Evolutionary conservation across 1,284 basidiomycete genomes (phyloP).

Genomic region (Earliella scabrosa): DNA sequence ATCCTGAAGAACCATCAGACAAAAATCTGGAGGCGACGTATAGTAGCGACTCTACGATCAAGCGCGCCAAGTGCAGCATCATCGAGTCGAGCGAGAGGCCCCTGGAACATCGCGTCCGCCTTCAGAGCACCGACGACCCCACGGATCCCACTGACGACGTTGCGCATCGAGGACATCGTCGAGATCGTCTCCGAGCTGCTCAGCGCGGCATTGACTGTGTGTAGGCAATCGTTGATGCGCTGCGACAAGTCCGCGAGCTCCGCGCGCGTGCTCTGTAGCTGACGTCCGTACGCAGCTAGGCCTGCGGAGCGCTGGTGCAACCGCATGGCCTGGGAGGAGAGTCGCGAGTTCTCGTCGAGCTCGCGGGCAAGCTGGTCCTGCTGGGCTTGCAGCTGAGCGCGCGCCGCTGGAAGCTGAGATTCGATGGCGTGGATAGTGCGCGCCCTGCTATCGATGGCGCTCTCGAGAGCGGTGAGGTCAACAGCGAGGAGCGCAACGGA

Average conservation of each 20-base stretch:
- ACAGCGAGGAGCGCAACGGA: neutral
- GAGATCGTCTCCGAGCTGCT: slow-evolving; percentile 11
- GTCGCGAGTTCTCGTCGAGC: neutral
- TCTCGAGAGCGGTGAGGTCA: neutral
- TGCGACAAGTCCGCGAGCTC: slow-evolving; percentile 4
- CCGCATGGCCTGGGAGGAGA: too few species aligned
- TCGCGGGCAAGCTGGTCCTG: neutral
- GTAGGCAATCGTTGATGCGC: slow-evolving; percentile 13
- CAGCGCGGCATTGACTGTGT: slow-evolving; percentile 10
- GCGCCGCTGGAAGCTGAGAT: slow-evolving; percentile 1
- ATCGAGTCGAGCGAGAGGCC: slow-evolving; percentile 10
- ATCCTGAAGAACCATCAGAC: too few species aligned
- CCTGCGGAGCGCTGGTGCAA: too few species aligned
- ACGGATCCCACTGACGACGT: slow-evolving; percentile 8
- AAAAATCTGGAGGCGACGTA: neutral
- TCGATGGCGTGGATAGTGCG: neutral
- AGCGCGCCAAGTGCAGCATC: slow-evolving; percentile 4
- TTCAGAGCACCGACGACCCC: slow-evolving; percentile 6
- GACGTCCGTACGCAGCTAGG: neutral
- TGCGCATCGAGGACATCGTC: slow-evolving; percentile 9
- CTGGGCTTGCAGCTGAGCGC: neutral
- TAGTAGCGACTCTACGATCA: slow-evolving; percentile 1
- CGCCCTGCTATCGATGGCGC: neutral
- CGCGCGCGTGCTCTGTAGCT: neutral
- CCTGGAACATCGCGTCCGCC: slow-evolving; percentile 10